These are phyloP conservation scores for Cutaneotrichosporon sp. DNA, from an alignment of 1,284 basidiomycete genomes.

Conservation along the genomic window DNA sequence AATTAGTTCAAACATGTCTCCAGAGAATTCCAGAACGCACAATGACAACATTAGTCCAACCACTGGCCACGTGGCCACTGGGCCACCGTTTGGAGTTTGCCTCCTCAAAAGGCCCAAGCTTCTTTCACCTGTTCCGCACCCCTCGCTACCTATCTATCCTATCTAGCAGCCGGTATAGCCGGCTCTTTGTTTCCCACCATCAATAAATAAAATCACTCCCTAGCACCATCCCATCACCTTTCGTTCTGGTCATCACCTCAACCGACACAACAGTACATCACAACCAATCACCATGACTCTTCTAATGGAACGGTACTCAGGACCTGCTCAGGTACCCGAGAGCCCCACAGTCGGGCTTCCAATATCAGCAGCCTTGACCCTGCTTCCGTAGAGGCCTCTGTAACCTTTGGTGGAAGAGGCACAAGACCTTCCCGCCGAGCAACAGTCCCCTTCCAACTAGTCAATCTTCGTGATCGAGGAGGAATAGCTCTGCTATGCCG, in stretches of 20 bases:
- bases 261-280: background rate
- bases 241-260: background rate
- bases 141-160: too few species aligned
- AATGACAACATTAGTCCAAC: too few species aligned
- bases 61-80: too few species aligned
- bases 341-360: background rate
- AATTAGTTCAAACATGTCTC: too few species aligned
- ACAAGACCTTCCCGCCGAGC: background rate
- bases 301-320: background rate
- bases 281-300: background rate
- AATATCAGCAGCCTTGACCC: background rate
- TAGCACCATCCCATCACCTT: background rate
- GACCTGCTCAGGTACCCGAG: background rate
- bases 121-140: too few species aligned
- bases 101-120: too few species aligned
- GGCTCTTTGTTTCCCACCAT: too few species aligned
- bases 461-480: background rate
- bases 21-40: too few species aligned
- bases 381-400: background rate
- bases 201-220: background rate
- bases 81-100: too few species aligned
- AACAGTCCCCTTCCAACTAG: background rate
- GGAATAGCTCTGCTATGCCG: background rate
- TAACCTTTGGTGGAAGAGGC: background rate
- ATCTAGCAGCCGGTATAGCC: too few species aligned